These are phyloP conservation scores for Phytophthora nicotianae DNA, from an alignment of 352 stramenopile species.

Conservation along the genomic window DNA sequence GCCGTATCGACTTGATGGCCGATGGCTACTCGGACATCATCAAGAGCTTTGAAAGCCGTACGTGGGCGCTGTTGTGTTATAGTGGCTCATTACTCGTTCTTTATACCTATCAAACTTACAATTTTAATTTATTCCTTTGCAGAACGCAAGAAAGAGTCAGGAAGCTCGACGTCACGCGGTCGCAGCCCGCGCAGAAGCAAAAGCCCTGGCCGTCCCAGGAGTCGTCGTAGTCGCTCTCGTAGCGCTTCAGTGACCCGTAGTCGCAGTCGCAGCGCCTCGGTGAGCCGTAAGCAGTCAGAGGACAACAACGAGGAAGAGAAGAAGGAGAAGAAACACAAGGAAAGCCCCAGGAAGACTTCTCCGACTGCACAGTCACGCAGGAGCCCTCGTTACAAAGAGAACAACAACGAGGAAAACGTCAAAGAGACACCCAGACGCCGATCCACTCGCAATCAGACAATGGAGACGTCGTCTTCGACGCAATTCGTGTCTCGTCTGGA, in stretches of 20 bases:
- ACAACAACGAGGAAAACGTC: conserved; percentile 21
- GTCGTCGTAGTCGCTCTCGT: conserved; percentile 58
- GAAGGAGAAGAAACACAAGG: conserved; percentile 12
- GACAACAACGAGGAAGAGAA: conserved; percentile 29
- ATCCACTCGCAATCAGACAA: conserved; percentile 25
- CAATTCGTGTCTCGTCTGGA: conserved; percentile 44
- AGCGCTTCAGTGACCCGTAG: conserved; percentile 63
- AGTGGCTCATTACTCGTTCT: conserved; percentile 1
- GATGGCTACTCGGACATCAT: conserved; percentile 79
- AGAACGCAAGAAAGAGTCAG: conserved; percentile 66
- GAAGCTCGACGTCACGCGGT: conserved; percentile 37
- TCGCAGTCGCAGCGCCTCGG: conserved; percentile 50
- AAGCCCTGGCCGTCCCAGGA: conserved; percentile 39
- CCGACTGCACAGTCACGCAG: conserved; percentile 24
- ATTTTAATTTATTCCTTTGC: conserved; percentile 2
- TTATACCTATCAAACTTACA: conserved; percentile 1
- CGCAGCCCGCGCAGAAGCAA: conserved; percentile 53
- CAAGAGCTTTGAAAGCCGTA: conserved; percentile 72
- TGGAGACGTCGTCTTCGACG: conserved; percentile 33
- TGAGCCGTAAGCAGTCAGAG: conserved; percentile 26
- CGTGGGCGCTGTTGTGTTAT: conserved; percentile 4
- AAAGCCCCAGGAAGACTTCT: conserved; percentile 10
- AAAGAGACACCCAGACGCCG: conserved; percentile 27
- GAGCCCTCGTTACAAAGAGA: conserved; percentile 21
- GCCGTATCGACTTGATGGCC: conserved; percentile 76